A percentile compares a stretch with the other conserved stretches of the same genome.
These are phyloP conservation scores for Trichoderma guizhouense DNA, from an alignment of 2,329 filamentous ascomycete genomes.

Conservation along the genomic window DNA sequence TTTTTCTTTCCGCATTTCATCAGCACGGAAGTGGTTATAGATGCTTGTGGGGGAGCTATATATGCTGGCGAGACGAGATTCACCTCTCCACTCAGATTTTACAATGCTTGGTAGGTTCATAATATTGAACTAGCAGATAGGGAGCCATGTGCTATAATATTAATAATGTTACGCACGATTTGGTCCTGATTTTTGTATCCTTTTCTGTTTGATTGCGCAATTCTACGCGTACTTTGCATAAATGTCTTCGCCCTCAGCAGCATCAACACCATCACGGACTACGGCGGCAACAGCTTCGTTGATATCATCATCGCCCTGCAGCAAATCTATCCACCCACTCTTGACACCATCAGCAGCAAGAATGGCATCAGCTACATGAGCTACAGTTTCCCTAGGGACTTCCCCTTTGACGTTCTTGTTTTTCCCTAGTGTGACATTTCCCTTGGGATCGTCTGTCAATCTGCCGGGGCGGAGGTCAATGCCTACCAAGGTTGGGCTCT, in stretches of 20 bases:
- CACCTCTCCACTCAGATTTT: background rate
- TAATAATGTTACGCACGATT: background rate
- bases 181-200: background rate
- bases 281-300: conserved; percentile 47
- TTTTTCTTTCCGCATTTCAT: background rate
- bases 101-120: background rate
- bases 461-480: conserved; percentile 53
- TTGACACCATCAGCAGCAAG: conserved; percentile 47
- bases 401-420: conserved; percentile 36
- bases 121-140: background rate
- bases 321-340: conserved; percentile 53
- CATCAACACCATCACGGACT: conserved; percentile 48
- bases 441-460: conserved; percentile 48
- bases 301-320: conserved; percentile 51
- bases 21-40: background rate
- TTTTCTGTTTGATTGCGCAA: background rate
- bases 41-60: background rate
- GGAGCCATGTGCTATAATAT: background rate
- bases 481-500: conserved; percentile 42
- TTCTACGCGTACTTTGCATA: conserved; percentile 23
- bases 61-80: background rate
- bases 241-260: conserved; percentile 50
- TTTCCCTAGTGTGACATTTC: conserved; percentile 47
- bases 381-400: conserved; percentile 58
- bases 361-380: conserved; percentile 53